phyloP scores from a whole-genome alignment of 2,329 filamentous ascomycete species.

The Ascocoryne sarcoides region DNA sequence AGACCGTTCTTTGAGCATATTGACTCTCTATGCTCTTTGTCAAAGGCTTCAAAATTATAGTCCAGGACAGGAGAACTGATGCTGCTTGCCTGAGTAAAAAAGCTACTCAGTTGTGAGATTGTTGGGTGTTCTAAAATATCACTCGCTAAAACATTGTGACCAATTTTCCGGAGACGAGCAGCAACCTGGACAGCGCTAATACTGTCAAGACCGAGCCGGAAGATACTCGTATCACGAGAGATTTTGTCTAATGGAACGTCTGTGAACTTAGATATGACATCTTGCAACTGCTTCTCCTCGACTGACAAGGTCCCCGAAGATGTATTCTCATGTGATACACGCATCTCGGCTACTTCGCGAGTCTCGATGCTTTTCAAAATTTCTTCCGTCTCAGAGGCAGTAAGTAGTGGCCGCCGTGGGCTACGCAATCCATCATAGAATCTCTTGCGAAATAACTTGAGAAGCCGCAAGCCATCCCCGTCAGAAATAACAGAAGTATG shows the following conservation, averaged over 20 bases:
- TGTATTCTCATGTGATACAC: background rate
- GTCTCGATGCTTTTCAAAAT: conserved; percentile 12
- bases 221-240: conserved; percentile 59
- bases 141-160: conserved; percentile 51
- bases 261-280: conserved; percentile 44
- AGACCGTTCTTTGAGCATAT: conserved; percentile 21
- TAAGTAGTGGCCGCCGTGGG: conserved; percentile 23
- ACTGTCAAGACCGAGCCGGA: conserved; percentile 83
- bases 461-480: conserved; percentile 13
- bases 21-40: conserved; percentile 32
- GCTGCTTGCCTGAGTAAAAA: conserved; percentile 9
- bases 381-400: conserved; percentile 12
- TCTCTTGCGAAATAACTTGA: conserved; percentile 19
- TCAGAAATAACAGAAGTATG: conserved; percentile 35
- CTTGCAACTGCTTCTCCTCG: conserved; percentile 34
- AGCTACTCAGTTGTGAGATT: conserved; percentile 28
- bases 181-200: conserved; percentile 80
- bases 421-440: conserved; percentile 19
- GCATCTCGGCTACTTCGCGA: background rate
- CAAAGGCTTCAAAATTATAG: conserved; percentile 44
- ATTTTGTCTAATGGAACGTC: conserved; percentile 43
- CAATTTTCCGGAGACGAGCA: conserved; percentile 50
- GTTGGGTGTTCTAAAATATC: conserved; percentile 63
- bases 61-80: conserved; percentile 1
- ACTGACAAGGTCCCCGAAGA: conserved; percentile 10